Conservation (phyloP, 306 rosid species). For the Quercus engelmannii region DNA sequence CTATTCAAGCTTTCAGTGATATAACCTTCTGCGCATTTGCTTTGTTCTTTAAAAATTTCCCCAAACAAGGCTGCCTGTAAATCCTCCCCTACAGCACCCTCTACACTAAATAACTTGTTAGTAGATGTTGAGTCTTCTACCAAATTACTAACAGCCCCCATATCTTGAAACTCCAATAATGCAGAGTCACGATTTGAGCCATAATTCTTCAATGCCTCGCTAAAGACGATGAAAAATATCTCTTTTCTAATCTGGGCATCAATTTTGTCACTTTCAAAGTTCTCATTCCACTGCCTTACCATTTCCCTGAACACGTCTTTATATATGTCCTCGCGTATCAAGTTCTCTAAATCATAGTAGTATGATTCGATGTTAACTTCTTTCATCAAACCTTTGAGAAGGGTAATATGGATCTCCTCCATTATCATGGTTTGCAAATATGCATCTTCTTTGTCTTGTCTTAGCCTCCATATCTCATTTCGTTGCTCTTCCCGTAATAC, state of each 20-base stretch:
- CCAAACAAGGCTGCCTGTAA: constrained; percentile 25
- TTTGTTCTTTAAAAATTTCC: constrained; percentile 37
- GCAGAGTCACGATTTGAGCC: constrained; percentile 13
- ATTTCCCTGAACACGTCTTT: constrained; percentile 29
- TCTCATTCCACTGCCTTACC: constrained; percentile 43
- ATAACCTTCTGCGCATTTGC: constrained; percentile 24
- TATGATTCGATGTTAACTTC: constrained; percentile 13
- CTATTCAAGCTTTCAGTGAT: constrained; percentile 20
- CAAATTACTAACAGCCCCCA: constrained; percentile 8
- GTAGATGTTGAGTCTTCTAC: constrained; percentile 3
- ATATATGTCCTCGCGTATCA: constrained; percentile 29
- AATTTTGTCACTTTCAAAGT: constrained; percentile 20
- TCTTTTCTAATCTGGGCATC: constrained; percentile 50
- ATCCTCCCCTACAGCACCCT: constrained; percentile 36
- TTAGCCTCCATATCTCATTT: constrained; percentile 20
- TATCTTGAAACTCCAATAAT: constrained; percentile 1
- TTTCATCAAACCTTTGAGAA: constrained; percentile 24
- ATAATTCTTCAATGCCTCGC: constrained; percentile 27
- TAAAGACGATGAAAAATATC: constrained; percentile 26
- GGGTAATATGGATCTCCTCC: constrained; percentile 24
- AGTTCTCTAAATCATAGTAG: constrained; percentile 37
- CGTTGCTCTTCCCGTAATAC: constrained; percentile 16
- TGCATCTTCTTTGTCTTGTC: constrained; percentile 31
- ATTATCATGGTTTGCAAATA: constrained; percentile 14
- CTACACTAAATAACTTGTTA: constrained; percentile 17